phyloP scores from a whole-genome alignment of 371 early-diverging fungal genomes.

The Funneliformis caledonium region DNA sequence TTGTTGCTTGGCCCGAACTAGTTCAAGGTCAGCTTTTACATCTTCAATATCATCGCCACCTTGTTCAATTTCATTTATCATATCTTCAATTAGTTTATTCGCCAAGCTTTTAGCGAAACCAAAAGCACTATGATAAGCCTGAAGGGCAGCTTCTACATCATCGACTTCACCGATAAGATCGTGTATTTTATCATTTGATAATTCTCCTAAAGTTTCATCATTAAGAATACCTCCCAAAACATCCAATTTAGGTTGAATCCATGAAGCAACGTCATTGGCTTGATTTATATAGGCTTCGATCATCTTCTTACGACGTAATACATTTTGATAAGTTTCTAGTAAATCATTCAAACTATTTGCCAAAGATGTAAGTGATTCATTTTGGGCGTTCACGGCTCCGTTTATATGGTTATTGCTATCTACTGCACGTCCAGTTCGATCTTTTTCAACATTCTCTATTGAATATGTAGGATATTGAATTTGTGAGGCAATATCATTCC shows the following conservation, averaged over 20 bases:
- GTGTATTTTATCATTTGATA: conserved; percentile 26
- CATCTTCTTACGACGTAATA: conserved; percentile 36
- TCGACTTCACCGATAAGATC: conserved; percentile 35
- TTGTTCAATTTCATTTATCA: conserved; percentile 34
- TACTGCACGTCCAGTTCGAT: neutral
- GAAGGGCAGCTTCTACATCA: conserved; percentile 31
- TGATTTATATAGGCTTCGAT: conserved; percentile 35
- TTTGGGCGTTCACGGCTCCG: conserved; percentile 25
- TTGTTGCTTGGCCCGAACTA: neutral
- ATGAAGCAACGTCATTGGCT: conserved; percentile 13
- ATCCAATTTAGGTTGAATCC: conserved; percentile 34
- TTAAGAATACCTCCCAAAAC: conserved; percentile 14
- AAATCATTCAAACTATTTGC: conserved; percentile 32
- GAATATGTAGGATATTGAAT: conserved; percentile 28
- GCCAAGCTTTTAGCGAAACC: conserved; percentile 27
- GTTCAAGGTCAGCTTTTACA: conserved; percentile 34
- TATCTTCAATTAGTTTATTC: conserved; percentile 28
- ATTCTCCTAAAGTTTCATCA: conserved; percentile 32
- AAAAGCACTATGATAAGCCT: conserved; percentile 27
- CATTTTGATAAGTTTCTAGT: conserved; percentile 20
- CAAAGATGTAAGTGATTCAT: conserved; percentile 31
- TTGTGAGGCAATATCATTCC: conserved; percentile 16
- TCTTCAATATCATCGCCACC: conserved; percentile 18
- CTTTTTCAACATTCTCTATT: conserved; percentile 1
- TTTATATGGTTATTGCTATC: conserved; percentile 21